Evolutionary conservation across 305 asterid species (phyloP), one percentile per base, ranked within the genome.

Genomic region (Rubia tinctorum): DNA sequence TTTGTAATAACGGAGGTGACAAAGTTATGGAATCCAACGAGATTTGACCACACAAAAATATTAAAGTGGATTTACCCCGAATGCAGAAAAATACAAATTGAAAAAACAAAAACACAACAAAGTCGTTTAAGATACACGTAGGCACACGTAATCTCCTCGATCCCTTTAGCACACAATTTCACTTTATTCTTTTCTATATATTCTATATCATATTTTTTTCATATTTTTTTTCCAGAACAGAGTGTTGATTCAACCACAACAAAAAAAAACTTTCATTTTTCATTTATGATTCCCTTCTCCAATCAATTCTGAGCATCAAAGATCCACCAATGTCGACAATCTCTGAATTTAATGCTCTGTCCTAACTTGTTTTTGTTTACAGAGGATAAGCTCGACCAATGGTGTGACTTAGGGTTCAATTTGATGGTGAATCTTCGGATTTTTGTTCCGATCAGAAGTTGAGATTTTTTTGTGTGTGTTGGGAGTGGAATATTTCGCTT

Each of bases 371-470:
- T 18, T 5, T 4, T 43, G 5, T 27, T 27, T 60, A 30, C 4
- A 0, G 51, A 71, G 39, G 39, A 20, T 45, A 20, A 45, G 65
- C 20, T 61, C 76, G 56, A 71, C 75, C 75, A 74, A 67, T 58
- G 69, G 53, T 67, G 69, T 59, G 22, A 56, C 75, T 74, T 82
- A 68, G 86, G 63, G 59, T 73, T 45, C 27, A 78, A 70, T 71
- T 80, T 20, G 80, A 67, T 73, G 69, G 59, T 34, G 69, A 74
- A 68, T 77, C 75, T 20, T 62, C 8, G 56, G 25, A 43, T 69
- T 69, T 73, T 68, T 23, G 72, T 44, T 58, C 75, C 68, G 77
- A 77, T 84, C 84, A 78, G 72, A 71, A 72, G 49, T 47, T 61
- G n/a, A 49, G 72, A 49, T 72, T 47, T 6, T 56, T 74, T 68